Evolutionary conservation across 306 rosid genomes (phyloP).

Genomic region (Sicyos edulis): DNA sequence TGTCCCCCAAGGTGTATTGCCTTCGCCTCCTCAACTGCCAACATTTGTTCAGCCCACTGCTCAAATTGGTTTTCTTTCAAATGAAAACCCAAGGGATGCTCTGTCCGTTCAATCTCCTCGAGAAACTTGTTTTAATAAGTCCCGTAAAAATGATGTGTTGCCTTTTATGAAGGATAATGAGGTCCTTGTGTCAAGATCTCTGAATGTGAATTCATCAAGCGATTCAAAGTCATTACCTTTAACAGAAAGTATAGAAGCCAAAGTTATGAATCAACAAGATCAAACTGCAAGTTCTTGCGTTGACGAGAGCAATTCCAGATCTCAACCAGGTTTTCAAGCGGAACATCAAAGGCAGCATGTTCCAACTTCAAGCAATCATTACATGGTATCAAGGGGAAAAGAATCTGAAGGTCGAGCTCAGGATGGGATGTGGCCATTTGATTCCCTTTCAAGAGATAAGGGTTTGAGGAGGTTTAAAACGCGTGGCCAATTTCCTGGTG

Average conservation of each 20-base stretch:
- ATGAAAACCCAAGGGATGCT: slow-evolving; percentile 50
- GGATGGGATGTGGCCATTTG: slow-evolving; percentile 32
- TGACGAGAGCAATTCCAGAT: slow-evolving; percentile 34
- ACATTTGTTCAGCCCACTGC: slow-evolving; percentile 66
- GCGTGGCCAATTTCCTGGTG: slow-evolving; percentile 41
- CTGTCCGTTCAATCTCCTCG: slow-evolving; percentile 48
- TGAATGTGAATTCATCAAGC: slow-evolving; percentile 34
- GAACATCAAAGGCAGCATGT: slow-evolving; percentile 38
- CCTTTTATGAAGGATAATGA: slow-evolving; percentile 41
- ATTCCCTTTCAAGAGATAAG: slow-evolving; percentile 41
- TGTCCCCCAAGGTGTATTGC: slow-evolving; percentile 65
- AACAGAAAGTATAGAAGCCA: slow-evolving; percentile 36
- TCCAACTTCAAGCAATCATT: slow-evolving; percentile 34
- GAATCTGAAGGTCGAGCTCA: slow-evolving; percentile 45
- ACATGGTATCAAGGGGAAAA: slow-evolving; percentile 28
- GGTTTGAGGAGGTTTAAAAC: slow-evolving; percentile 41
- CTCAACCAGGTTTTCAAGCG: slow-evolving; percentile 33
- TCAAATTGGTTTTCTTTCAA: slow-evolving; percentile 48
- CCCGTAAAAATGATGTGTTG: slow-evolving; percentile 34
- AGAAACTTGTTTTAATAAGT: slow-evolving; percentile 38
- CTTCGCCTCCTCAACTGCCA: slow-evolving; percentile 71
- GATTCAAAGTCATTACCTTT: slow-evolving; percentile 27
- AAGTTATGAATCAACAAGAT: slow-evolving; percentile 38
- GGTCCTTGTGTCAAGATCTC: slow-evolving; percentile 36
- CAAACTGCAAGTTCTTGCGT: slow-evolving; percentile 33